A percentile compares a stretch with the other conserved stretches of the same genome.
Evolutionary conservation across 2,329 filamentous ascomycete species (phyloP).

Genomic region (Eutypa lata): DNA sequence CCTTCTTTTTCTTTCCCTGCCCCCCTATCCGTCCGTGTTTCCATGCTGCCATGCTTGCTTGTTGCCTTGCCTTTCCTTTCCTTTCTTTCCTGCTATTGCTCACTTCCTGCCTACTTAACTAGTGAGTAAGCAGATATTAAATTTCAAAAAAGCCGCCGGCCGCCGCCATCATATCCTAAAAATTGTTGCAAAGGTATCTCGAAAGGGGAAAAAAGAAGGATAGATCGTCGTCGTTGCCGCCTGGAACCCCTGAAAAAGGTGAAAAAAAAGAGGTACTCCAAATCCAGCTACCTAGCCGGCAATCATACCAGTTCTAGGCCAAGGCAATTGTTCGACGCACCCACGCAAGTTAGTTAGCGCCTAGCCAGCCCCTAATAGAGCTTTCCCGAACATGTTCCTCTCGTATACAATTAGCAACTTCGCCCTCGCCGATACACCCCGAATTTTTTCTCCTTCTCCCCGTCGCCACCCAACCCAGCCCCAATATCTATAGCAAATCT

Average conservation of each 20-base stretch:
- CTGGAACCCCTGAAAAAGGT: no score
- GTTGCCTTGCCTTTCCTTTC: background rate
- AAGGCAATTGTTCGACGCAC: no score
- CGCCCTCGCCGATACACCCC: conserved; percentile 8
- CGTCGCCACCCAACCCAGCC: conserved; percentile 5
- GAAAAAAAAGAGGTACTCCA: no score
- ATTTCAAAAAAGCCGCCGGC: background rate
- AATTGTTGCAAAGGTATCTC: conserved; percentile 9
- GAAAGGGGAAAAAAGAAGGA: background rate
- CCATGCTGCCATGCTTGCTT: background rate
- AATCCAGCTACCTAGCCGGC: no score
- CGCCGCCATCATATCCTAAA: background rate
- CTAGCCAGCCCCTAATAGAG: no score
- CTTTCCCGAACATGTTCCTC: no score
- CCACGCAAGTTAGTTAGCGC: no score
- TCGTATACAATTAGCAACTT: background rate
- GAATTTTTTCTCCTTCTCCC: conserved; percentile 12
- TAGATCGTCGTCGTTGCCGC: no score
- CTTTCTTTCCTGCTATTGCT: background rate
- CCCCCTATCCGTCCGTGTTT: no score
- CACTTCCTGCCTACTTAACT: no score
- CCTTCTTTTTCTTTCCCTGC: no score
- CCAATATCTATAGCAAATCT: conserved; percentile 8
- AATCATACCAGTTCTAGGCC: no score
- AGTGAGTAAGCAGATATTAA: background rate